Evolutionary conservation across 192 early-diverging fungal species (phyloP).

Genomic region (Chytriomyces hyalinus): DNA sequence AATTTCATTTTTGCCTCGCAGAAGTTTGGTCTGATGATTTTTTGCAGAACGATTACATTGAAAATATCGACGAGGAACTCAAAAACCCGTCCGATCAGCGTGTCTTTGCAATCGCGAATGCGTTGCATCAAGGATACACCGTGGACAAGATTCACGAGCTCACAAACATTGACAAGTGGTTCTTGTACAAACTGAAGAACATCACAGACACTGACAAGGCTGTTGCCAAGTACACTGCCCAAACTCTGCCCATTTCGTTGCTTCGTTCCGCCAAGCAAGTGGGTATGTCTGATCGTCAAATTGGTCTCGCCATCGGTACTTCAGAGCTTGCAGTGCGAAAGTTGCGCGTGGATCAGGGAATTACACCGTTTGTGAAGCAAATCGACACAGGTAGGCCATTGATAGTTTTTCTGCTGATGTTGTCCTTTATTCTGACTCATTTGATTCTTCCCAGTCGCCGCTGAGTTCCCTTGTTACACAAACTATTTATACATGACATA

Average conservation of each 20-base stretch:
- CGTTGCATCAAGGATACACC: constrained; percentile 88
- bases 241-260: constrained; percentile 61
- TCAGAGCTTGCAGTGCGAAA: constrained; percentile 91
- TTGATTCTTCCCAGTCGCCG: constrained; percentile 68
- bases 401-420: neutral
- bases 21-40: neutral
- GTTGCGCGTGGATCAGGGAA: constrained; percentile 76
- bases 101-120: constrained; percentile 95
- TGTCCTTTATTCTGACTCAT: constrained; percentile 26
- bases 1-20: neutral
- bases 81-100: constrained; percentile 90
- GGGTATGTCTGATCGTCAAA: constrained; percentile 95
- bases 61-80: constrained; percentile 86
- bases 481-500: constrained; percentile 99
- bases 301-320: constrained; percentile 72
- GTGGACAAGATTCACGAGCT: constrained; percentile 91
- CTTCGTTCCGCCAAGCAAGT: constrained; percentile 86
- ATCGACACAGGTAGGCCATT: constrained; percentile 82
- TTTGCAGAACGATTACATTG: constrained; percentile 66
- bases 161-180: constrained; percentile 96
- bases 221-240: constrained; percentile 63
- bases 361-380: constrained; percentile 96
- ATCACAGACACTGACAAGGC: constrained; percentile 83
- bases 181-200: constrained; percentile 90
- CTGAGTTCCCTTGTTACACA: constrained; percentile 97